Base-by-base conservation (phyloP, 2,329 filamentous ascomycete species). In the Ploettnerulaceae sp. region DNA sequence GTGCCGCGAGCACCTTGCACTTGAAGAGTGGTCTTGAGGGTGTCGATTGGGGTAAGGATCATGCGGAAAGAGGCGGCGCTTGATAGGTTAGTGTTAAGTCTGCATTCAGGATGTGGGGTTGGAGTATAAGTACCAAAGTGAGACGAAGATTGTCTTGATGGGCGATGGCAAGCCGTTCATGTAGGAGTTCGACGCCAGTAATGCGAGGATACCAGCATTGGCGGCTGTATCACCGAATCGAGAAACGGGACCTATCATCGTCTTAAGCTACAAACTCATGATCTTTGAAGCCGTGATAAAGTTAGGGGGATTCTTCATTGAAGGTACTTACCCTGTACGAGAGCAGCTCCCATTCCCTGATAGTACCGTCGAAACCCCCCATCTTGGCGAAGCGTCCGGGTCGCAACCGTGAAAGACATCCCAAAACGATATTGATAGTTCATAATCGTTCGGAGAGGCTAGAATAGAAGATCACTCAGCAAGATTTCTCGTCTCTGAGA, bases 371-470 rank as follows among this genome's bases (percentile, higher is more conserved):
- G 50, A 26, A 70, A 43, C 0, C 70, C 70, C 3, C 71, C 69
- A 5, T 71, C 66, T 0, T 60, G 52, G 43, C 71, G 71, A 2
- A 74, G 62, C 0, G 67, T 71, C 12, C 59, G 54, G 1, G 65
- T 67, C 0, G 71, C 69, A 1, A 54, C 40, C 3, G 62, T 64
- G 45, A 74, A 73, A 0, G 67, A 63, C 0, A 64, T 66, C 1
- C 71, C 71, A 29, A 68, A 70, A 2, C 71, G 71, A 43, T 74
- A 74, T 49, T 74, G 71, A 34, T 73, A 74, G 57, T 74, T 74
- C 71, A 74, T 74, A 9, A 73, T 70, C 0, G 71, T 74, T 4
- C 71, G 66, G 3, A 74, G 59, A 3, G 71, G 71, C 71, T 73
- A 36, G 3, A 1, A 1, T n/a, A n/a, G n/a, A n/a, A n/a, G n/a